Evolutionary conservation across 371 early-diverging fungal genomes (phyloP).

Genomic region (Mortierella sp.): DNA sequence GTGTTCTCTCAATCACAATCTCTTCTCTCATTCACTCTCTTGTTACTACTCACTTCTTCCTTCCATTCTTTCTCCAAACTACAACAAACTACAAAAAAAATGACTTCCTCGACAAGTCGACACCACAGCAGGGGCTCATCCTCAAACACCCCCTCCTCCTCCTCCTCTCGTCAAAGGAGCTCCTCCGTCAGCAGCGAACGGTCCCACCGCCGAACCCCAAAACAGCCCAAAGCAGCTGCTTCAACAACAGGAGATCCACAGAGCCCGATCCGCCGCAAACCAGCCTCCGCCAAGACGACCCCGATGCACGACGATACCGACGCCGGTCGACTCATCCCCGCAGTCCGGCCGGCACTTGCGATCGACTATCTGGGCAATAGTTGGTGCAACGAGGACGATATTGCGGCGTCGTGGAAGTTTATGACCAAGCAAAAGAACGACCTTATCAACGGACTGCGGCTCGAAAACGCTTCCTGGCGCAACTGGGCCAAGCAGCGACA

Average conservation of each 20-base stretch:
- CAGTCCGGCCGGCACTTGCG: conserved; percentile 36
- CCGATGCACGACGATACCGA: conserved; percentile 57
- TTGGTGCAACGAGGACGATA: conserved; percentile 70
- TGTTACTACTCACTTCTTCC: neutral
- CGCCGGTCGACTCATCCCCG: conserved; percentile 48
- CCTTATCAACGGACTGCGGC: conserved; percentile 71
- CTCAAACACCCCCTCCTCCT: neutral
- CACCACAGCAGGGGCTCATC: conserved; percentile 12
- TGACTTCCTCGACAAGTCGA: conserved; percentile 24
- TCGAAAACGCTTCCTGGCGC: conserved; percentile 81
- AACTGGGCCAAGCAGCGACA: conserved; percentile 75
- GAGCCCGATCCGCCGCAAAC: conserved; percentile 28
- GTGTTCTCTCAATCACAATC: neutral
- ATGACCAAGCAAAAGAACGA: conserved; percentile 64
- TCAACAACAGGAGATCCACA: conserved; percentile 2
- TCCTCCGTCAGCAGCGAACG: conserved; percentile 39
- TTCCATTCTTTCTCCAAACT: neutral
- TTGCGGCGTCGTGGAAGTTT: conserved; percentile 35
- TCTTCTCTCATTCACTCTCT: neutral
- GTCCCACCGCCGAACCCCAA: conserved; percentile 11
- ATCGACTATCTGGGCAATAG: conserved; percentile 73
- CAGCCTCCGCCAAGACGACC: conserved; percentile 45
- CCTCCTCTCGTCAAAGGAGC: conserved; percentile 32
- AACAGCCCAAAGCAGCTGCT: conserved; percentile 4
- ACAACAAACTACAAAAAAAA: neutral